Percentiles rank a stretch among this genome's conserved stretches.
phyloP scores from a whole-genome alignment of 192 early-diverging fungal genomes.

The Podila verticillata region DNA sequence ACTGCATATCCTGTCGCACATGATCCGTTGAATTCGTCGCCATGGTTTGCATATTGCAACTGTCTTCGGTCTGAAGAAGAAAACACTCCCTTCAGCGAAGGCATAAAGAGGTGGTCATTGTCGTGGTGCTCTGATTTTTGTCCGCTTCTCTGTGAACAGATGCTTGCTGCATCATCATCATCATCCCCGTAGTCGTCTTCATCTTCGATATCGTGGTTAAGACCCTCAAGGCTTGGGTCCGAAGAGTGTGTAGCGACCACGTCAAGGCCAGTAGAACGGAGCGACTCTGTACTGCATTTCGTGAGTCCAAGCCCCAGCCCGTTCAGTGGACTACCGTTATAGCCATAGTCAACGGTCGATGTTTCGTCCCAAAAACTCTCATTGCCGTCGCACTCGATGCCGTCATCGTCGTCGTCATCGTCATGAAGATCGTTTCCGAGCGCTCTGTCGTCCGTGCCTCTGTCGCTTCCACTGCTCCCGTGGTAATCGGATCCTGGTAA shows the following conservation, averaged over 20 bases:
- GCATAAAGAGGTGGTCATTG: constrained; percentile 31
- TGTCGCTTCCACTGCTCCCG: constrained; percentile 14
- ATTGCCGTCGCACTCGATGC: constrained; percentile 39
- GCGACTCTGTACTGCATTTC: constrained; percentile 4
- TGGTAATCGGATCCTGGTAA: constrained; percentile 11
- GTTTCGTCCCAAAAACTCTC: constrained; percentile 50
- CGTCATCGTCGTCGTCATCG: constrained; percentile 8
- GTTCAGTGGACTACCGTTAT: constrained; percentile 28
- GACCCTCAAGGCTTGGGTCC: background rate
- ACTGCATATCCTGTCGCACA: background rate
- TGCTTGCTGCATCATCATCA: constrained; percentile 25
- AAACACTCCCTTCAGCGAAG: constrained; percentile 41
- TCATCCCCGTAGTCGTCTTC: constrained; percentile 36
- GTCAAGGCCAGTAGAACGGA: background rate
- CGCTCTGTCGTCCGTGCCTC: background rate
- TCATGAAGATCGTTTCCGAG: background rate
- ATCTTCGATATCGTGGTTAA: background rate
- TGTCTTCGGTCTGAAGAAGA: constrained; percentile 1
- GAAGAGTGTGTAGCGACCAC: background rate
- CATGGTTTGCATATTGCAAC: background rate
- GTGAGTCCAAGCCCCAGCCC: constrained; percentile 26
- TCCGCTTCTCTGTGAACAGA: constrained; percentile 17
- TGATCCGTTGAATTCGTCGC: no score
- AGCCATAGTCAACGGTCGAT: constrained; percentile 42
- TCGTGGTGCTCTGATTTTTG: constrained; percentile 22